phyloP scores from a whole-genome alignment of 192 early-diverging fungal genomes.

The Backusella macrospora region DNA sequence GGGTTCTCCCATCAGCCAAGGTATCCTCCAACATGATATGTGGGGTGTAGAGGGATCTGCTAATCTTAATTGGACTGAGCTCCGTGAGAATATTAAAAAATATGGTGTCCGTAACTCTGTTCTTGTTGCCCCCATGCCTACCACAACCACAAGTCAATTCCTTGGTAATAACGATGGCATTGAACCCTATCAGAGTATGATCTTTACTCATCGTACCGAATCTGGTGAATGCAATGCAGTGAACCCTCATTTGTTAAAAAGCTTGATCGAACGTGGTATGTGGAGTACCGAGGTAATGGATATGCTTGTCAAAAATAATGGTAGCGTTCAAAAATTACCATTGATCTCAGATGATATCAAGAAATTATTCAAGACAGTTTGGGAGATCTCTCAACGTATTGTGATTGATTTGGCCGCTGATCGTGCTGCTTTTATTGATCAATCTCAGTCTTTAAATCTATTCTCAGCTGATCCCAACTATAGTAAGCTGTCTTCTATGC shows the following conservation, averaged over 20 bases:
- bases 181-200: constrained; percentile 88
- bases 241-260: constrained; percentile 92
- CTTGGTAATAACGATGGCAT: constrained; percentile 97
- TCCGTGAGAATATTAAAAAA: constrained; percentile 75
- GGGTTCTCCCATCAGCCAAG: constrained; percentile 84
- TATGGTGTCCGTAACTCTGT: constrained; percentile 91
- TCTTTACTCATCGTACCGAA: constrained; percentile 90
- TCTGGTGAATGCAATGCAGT: constrained; percentile 97
- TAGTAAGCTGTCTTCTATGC: constrained; percentile 94
- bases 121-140: constrained; percentile 95
- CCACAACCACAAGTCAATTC: constrained; percentile 92
- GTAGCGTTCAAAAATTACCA: constrained; percentile 79
- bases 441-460: constrained; percentile 94
- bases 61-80: constrained; percentile 82
- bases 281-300: constrained; percentile 96
- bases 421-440: constrained; percentile 95
- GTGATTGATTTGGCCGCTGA: constrained; percentile 96
- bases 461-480: constrained; percentile 88
- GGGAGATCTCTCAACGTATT: constrained; percentile 90
- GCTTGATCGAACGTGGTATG: constrained; percentile 84
- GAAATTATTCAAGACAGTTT: constrained; percentile 92
- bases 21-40: constrained; percentile 90
- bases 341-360: constrained; percentile 83
- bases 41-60: constrained; percentile 81
- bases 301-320: constrained; percentile 89